phyloP scores from a whole-genome alignment of 345 rosid genomes.

The Brassica incana region DNA sequence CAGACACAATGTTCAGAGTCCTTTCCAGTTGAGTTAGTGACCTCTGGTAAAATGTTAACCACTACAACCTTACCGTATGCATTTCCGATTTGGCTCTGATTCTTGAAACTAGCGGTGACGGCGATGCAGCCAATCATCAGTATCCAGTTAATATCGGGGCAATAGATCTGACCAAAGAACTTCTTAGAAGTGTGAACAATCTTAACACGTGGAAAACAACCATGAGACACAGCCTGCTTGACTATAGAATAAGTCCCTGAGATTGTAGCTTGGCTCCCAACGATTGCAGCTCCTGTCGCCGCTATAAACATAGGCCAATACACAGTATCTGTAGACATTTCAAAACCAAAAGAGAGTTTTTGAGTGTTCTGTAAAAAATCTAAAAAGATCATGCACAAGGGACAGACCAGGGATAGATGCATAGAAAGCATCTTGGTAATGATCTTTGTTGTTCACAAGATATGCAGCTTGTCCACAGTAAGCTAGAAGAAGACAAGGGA shows the following conservation, averaged over 20 bases:
- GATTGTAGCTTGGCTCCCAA: constrained; percentile 82
- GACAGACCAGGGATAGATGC: constrained; percentile 81
- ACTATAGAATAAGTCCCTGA: constrained; percentile 75
- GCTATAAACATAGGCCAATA: constrained; percentile 76
- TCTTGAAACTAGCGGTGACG: constrained; percentile 71
- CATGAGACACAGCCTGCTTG: constrained; percentile 78
- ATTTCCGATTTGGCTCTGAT: constrained; percentile 76
- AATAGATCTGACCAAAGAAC: constrained; percentile 64
- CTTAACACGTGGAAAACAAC: constrained; percentile 80
- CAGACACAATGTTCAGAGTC: too few relatives aligned
- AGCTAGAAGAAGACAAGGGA: constrained; percentile 94
- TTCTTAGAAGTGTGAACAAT: constrained; percentile 80
- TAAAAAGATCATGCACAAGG: neutral
- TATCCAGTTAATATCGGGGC: constrained; percentile 80
- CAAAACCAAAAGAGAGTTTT: constrained; percentile 6
- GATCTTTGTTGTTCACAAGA: constrained; percentile 56
- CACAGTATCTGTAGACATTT: constrained; percentile 47
- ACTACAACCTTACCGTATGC: constrained; percentile 59
- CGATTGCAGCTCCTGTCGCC: constrained; percentile 72
- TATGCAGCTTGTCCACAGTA: constrained; percentile 98
- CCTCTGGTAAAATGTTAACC: neutral
- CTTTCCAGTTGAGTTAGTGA: too few relatives aligned
- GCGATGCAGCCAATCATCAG: constrained; percentile 80
- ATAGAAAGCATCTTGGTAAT: constrained; percentile 71
- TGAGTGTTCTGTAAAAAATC: neutral